phyloP scores from a whole-genome alignment of 2,329 filamentous ascomycete genomes.

The Botrytis sinoallii region DNA sequence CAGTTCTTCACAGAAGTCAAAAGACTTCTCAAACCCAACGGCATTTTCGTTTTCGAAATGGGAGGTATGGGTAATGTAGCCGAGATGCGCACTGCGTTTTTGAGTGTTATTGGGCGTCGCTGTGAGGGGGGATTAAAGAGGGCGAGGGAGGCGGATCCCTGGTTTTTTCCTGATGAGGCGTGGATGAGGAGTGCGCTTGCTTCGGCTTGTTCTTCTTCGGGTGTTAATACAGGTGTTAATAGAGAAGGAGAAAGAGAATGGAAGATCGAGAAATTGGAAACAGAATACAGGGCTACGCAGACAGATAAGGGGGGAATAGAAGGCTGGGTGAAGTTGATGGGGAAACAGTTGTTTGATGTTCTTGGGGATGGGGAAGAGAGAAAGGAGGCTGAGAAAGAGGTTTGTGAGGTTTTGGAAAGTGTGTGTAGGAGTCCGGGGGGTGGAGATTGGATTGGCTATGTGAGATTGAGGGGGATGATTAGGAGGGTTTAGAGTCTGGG shows the following conservation, averaged over 20 bases:
- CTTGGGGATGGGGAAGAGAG: slow-evolving; percentile 44
- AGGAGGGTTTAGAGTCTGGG: slow-evolving; percentile 37
- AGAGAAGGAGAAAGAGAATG: slow-evolving; percentile 20
- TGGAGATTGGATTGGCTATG: slow-evolving; percentile 55
- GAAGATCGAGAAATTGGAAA: slow-evolving; percentile 49
- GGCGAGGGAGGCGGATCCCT: slow-evolving; percentile 54
- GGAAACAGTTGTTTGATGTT: slow-evolving; percentile 54
- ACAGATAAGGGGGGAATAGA: slow-evolving; percentile 58
- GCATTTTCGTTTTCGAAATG: slow-evolving; percentile 66
- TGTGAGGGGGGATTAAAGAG: slow-evolving; percentile 44
- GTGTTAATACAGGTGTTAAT: background rate
- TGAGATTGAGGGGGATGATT: slow-evolving; percentile 50
- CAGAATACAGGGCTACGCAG: slow-evolving; percentile 62
- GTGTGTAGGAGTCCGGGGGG: slow-evolving; percentile 56
- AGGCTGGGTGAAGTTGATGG: slow-evolving; percentile 66
- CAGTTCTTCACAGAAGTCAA: slow-evolving; percentile 54
- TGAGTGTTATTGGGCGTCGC: slow-evolving; percentile 49
- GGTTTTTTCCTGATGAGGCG: slow-evolving; percentile 67
- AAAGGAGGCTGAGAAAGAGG: slow-evolving; percentile 53
- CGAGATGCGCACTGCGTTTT: slow-evolving; percentile 58
- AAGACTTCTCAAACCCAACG: slow-evolving; percentile 52
- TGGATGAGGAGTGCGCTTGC: slow-evolving; percentile 48
- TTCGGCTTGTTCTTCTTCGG: background rate
- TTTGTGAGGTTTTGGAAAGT: slow-evolving; percentile 51
- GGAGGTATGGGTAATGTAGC: slow-evolving; percentile 66